Base-by-base conservation (phyloP, 352 stramenopile genomes). In the Phytopythium litorale region DNA sequence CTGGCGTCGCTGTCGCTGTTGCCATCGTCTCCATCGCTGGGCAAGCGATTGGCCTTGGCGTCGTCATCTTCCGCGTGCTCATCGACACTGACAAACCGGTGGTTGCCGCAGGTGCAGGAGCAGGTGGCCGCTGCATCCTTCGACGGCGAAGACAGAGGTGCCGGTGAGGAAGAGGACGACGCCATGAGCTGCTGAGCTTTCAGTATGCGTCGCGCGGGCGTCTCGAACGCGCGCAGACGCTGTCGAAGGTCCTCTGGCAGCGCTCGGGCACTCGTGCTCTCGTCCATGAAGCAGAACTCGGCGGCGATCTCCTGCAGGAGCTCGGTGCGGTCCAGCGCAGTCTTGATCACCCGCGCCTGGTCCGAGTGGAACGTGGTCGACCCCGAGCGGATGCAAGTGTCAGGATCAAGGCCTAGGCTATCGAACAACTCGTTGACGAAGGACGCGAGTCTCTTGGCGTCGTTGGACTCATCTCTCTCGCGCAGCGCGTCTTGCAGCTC, bases 401-500 rank as follows among this genome's bases (percentile, higher is more conserved):
- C 48, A 4, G 3, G 43, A 13, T 71, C 46, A 8, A 76, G 50
- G 9, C 63, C 65, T 32, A 82, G 60, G 28, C 67, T 60, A 40
- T 78, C 71, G 21, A 79, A 75, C 19, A 89, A 62, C 50, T 91
- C 79, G 21, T 78, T 67, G 16, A 91, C 51, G 12, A 88, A 71
- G 1, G 56, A 58, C 60, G 79, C 68, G 56, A 78, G 86, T 6
- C 68, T 58, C 64, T 88, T 91, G 33, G 84, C 74, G 19, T 84
- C 72, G 52, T 89, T 89, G 23, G 56, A 56, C 28, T 88, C 81
- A 59, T 89, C 81, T 0, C 79, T 70, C 46, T 71, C 63, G 7
- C 70, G 67, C 18, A 91, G 57, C 21, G 70, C 71, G 48, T 84
- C 71, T 50, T 89, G 79, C 21, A 91, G 71, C 28, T 91, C 81